A percentile compares a stretch with the other conserved stretches of the same genome.
These are phyloP conservation scores for Coemansia sp. DNA, from an alignment of 192 early-diverging fungal species.

Conservation along the genomic window DNA sequence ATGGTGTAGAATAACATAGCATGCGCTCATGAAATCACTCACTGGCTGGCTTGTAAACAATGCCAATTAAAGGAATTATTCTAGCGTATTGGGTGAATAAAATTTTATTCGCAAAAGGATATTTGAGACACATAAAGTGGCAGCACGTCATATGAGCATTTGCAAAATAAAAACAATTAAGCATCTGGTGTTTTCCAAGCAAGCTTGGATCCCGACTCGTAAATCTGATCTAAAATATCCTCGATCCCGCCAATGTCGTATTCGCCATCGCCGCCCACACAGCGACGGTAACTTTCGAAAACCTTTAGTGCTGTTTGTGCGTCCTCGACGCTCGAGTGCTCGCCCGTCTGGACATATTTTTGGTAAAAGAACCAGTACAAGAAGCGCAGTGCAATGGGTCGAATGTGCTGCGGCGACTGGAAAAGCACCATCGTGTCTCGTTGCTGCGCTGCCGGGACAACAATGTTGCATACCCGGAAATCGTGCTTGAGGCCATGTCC, in stretches of 20 bases:
- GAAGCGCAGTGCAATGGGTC: conserved; percentile 78
- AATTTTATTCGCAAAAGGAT: background rate
- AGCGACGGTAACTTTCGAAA: conserved; percentile 78
- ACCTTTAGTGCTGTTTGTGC: conserved; percentile 80
- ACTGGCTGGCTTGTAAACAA: background rate
- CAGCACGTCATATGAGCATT: background rate
- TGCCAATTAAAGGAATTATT: background rate
- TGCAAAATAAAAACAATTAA: background rate
- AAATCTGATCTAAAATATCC: conserved; percentile 62
- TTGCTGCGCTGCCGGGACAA: conserved; percentile 80
- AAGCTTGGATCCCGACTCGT: conserved; percentile 51
- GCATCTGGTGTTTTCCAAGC: conserved; percentile 40
- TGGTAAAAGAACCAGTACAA: conserved; percentile 85
- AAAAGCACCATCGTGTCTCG: conserved; percentile 96
- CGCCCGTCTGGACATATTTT: conserved; percentile 82
- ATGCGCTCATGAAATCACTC: no score
- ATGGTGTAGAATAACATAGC: background rate
- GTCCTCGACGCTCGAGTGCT: conserved; percentile 95
- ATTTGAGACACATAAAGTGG: conserved; percentile 2
- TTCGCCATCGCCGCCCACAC: conserved; percentile 59
- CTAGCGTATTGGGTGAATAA: no score
- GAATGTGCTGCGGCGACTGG: conserved; percentile 51
- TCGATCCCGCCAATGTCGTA: conserved; percentile 58
- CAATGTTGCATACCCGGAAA: conserved; percentile 91
- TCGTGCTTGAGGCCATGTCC: conserved; percentile 96